Base-by-base conservation (phyloP, 768 basidiomycete species). In the Termitomyces sp. region DNA sequence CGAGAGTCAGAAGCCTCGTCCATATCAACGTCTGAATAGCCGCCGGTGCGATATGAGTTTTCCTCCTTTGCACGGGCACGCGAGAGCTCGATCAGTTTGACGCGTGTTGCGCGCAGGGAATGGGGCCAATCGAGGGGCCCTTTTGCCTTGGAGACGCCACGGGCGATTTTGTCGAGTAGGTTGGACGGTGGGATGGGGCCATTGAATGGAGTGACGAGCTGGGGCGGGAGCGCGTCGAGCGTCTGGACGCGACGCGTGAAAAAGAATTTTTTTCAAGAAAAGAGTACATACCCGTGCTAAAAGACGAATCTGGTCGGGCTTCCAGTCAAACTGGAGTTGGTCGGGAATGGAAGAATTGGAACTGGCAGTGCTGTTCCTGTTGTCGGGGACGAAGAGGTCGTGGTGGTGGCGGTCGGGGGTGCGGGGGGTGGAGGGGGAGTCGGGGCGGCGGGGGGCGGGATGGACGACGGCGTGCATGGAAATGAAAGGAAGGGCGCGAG, bases 151-250 rank as follows among this genome's bases (percentile, higher is more conserved):
- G 82, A 76, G 62, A 94, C 85, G 56, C 90, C 86, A 14, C 89
- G 85, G 11, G 92, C 90, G 65, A 94, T 86, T 77, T 91, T 92
- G 73, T 94, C 91, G 61, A 94, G 85, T 25, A 94, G 83, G 71
- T 94, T 94, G 14, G 89, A 86, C 37, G 92, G 92, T 1, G 92
- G 92, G 20, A 94, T 83, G 49, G 86, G 81, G 36, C 92, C 92
- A 65, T 89, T 87, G 80, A 92, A 94, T 57, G 92, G 92, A 15
- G 92, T 94, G 71, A 91, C 79, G n/a, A 94, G 83, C 67, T 93
- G 90, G 6, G 87, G 77, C 10, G 92, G 92, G 61, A 93, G 84
- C 48, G 88, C 87, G 70, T 94, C 92, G 10, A 94, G 81, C 15
- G 92, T 92, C 92, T 91, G 61, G 6, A 6, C 40, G 50, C 17